These are phyloP conservation scores for Drosera spatulata DNA, from an alignment of 179 eudicot species.

Conservation along the genomic window DNA sequence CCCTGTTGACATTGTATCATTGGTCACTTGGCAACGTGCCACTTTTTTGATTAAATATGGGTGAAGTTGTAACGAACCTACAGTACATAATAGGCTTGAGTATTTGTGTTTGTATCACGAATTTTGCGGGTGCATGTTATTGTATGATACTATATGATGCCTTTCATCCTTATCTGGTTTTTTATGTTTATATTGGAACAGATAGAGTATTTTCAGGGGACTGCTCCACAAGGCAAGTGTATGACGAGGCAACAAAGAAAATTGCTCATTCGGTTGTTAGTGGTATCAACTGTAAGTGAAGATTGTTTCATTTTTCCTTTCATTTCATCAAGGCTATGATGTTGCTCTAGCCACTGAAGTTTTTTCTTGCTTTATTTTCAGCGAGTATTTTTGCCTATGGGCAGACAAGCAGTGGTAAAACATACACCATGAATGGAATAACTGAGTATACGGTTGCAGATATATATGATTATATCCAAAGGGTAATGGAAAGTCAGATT, in stretches of 20 bases:
- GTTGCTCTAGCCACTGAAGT: neutral
- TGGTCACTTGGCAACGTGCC: no score
- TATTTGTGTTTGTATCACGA: neutral
- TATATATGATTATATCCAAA: slow-evolving; percentile 67
- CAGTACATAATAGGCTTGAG: no score
- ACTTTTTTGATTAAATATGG: no score
- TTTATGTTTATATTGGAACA: slow-evolving; percentile 18
- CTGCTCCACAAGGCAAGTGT: slow-evolving; percentile 67
- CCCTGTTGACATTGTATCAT: no score
- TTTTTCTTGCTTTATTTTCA: slow-evolving; percentile 14
- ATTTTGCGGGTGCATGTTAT: neutral
- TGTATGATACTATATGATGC: neutral
- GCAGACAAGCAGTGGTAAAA: slow-evolving; percentile 97
- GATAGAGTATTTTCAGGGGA: slow-evolving; percentile 91
- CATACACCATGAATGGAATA: slow-evolving; percentile 82
- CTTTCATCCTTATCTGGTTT: slow-evolving; percentile 8
- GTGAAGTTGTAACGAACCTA: no score
- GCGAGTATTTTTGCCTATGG: slow-evolving; percentile 97
- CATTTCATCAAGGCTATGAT: neutral
- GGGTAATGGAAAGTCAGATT: slow-evolving; percentile 29
- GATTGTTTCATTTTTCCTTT: neutral
- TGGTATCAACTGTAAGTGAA: slow-evolving; percentile 81
- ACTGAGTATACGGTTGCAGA: slow-evolving; percentile 78
- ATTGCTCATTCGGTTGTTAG: slow-evolving; percentile 86
- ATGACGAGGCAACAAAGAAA: slow-evolving; percentile 77